Percentiles rank a stretch among this genome's conserved stretches.
These are phyloP conservation scores for Lobosporangium transversale DNA, from an alignment of 192 early-diverging fungal genomes.

Conservation along the genomic window DNA sequence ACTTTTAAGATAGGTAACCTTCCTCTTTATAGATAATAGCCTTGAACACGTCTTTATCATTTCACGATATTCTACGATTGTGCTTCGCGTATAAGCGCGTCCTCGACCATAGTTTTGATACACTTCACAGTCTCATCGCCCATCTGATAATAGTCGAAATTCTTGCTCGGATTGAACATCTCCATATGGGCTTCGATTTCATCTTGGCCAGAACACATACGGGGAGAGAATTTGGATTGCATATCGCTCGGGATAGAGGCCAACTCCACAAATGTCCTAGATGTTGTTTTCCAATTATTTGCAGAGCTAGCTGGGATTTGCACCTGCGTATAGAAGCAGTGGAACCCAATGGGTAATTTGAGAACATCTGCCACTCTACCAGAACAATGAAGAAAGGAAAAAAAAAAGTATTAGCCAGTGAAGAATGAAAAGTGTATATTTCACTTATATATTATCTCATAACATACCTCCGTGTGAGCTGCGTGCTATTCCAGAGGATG, in stretches of 20 bases:
- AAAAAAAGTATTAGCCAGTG: neutral
- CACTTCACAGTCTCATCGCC: conserved; percentile 30
- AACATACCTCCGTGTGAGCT: conserved; percentile 55
- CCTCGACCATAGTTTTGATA: conserved; percentile 35
- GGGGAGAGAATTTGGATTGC: conserved; percentile 19
- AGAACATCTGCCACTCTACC: conserved; percentile 19
- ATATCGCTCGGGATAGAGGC: conserved; percentile 20
- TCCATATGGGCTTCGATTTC: conserved; percentile 57
- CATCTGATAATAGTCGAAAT: conserved; percentile 48
- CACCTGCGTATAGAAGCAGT: conserved; percentile 56
- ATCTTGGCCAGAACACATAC: conserved; percentile 29
- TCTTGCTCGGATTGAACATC: conserved; percentile 52
- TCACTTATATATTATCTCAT: neutral
- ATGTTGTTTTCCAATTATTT: conserved; percentile 17
- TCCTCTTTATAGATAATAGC: no score
- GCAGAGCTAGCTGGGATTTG: conserved; percentile 31
- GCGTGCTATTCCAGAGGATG: conserved; percentile 53
- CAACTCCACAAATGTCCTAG: conserved; percentile 47
- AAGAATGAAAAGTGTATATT: neutral
- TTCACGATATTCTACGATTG: no score
- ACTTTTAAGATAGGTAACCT: no score
- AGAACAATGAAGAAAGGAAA: neutral
- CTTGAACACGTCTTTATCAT: no score
- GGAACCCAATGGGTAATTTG: conserved; percentile 35
- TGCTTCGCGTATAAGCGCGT: conserved; percentile 12